Conservation (phyloP, 495 filamentous ascomycete genomes). For the Ascobolus immersus region DNA sequence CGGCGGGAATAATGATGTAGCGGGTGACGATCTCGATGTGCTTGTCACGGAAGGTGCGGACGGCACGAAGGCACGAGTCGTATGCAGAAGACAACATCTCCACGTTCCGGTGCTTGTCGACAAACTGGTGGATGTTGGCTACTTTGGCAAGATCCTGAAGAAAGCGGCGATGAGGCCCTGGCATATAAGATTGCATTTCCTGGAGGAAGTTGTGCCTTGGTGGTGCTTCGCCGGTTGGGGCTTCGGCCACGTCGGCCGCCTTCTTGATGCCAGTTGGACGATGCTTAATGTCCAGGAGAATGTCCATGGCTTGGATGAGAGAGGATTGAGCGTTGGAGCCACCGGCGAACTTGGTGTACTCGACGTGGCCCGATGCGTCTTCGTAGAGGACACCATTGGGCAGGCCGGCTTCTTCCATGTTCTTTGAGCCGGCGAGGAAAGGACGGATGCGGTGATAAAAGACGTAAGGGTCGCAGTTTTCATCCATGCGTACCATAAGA, state of each 20-base stretch:
- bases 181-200: conserved; percentile 96
- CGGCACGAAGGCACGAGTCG: conserved; percentile 74
- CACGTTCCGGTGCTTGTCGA: conserved; percentile 36
- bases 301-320: conserved; percentile 82
- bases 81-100: conserved; percentile 49
- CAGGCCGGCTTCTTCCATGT: conserved; percentile 80
- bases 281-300: conserved; percentile 76
- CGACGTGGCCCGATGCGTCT: conserved; percentile 35
- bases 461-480: conserved; percentile 71
- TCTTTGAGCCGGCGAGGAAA: conserved; percentile 85
- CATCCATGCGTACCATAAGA: conserved; percentile 63
- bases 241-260: conserved; percentile 22
- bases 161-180: conserved; percentile 71
- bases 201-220: conserved; percentile 70
- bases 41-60: conserved; percentile 71
- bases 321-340: conserved; percentile 92
- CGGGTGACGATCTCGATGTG: conserved; percentile 91
- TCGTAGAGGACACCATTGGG: conserved; percentile 74
- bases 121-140: conserved; percentile 72
- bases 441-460: conserved; percentile 89
- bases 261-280: conserved; percentile 58
- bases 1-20: conserved; percentile 59
- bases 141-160: conserved; percentile 52
- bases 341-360: conserved; percentile 57
- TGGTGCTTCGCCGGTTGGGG: conserved; percentile 22